A percentile compares a stretch with the other conserved stretches of the same genome.
Conservation (phyloP, 768 basidiomycete genomes). For the Mycena capillaripes region DNA sequence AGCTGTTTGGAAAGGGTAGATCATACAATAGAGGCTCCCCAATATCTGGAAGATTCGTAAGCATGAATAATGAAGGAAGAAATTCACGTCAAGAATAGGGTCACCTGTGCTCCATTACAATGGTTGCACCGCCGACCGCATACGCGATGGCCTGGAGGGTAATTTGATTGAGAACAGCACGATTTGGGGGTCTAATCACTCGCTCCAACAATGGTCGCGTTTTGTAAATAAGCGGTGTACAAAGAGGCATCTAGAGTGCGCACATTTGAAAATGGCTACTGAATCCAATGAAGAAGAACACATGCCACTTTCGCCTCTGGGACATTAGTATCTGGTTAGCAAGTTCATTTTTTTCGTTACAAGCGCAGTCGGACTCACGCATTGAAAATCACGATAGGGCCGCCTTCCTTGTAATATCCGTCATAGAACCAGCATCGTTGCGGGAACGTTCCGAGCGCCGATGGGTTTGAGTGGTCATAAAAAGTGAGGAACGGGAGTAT, state of each 20-base stretch:
- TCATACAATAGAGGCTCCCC: slow-evolving; percentile 31
- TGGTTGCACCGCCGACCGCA: slow-evolving; percentile 27
- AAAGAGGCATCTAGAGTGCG: slow-evolving; percentile 31
- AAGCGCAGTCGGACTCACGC: slow-evolving; percentile 16
- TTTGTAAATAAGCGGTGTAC: slow-evolving; percentile 30
- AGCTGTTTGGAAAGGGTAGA: not conserved
- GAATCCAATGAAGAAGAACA: not conserved
- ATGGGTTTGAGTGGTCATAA: slow-evolving; percentile 63
- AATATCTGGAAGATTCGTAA: slow-evolving; percentile 18
- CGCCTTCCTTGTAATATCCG: slow-evolving; percentile 57
- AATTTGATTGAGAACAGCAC: not conserved
- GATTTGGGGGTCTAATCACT: not conserved
- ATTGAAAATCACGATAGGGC: slow-evolving; percentile 23
- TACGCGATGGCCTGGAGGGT: slow-evolving; percentile 22
- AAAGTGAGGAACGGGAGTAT: too few relatives aligned
- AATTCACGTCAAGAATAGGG: too few relatives aligned
- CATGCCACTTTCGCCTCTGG: slow-evolving; percentile 29
- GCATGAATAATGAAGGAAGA: not conserved
- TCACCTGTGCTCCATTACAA: slow-evolving; percentile 32
- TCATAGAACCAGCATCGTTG: slow-evolving; percentile 66
- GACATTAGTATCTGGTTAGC: not conserved
- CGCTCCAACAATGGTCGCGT: slow-evolving; percentile 27
- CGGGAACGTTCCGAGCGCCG: slow-evolving; percentile 63
- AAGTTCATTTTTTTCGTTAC: not conserved
- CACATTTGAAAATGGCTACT: not conserved